Conservation (phyloP, 2,329 filamentous ascomycete genomes). For the Epichloe sibirici region DNA sequence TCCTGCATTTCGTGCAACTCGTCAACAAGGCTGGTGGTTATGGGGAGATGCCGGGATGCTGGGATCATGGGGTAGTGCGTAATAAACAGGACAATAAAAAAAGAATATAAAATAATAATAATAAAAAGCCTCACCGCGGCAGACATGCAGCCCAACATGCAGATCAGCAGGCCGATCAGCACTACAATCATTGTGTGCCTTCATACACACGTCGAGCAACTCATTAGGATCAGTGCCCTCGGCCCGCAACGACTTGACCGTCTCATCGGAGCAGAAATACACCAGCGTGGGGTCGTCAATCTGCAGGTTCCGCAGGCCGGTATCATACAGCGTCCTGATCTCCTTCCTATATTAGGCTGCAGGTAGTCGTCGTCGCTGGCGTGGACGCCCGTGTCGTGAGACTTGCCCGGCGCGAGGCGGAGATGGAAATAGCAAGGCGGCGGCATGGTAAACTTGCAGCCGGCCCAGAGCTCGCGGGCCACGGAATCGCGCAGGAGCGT, state of each 20-base stretch:
- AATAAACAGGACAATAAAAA: constrained; percentile 17
- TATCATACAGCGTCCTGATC: constrained; percentile 40
- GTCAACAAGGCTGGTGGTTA: neutral
- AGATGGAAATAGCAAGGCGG: constrained; percentile 58
- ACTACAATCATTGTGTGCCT: constrained; percentile 61
- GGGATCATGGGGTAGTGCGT: neutral
- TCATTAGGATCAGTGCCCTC: constrained; percentile 49
- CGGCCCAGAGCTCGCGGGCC: constrained; percentile 44
- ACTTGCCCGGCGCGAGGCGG: constrained; percentile 35
- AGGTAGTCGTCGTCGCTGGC: constrained; percentile 39
- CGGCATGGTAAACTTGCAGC: constrained; percentile 57
- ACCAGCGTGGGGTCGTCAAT: constrained; percentile 52
- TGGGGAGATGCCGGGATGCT: neutral
- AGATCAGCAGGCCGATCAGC: constrained; percentile 48
- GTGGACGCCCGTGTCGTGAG: constrained; percentile 41
- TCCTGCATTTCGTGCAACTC: constrained; percentile 14
- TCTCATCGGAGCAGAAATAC: constrained; percentile 57
- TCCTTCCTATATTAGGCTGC: constrained; percentile 39
- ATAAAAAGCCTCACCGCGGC: constrained; percentile 19
- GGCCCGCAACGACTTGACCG: constrained; percentile 45
- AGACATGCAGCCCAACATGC: constrained; percentile 59
- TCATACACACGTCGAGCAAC: constrained; percentile 57
- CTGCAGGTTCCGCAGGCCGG: constrained; percentile 44
- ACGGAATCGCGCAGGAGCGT: constrained; percentile 28
- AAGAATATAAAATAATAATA: constrained; percentile 13